Percentiles rank a stretch among this genome's conserved stretches.
Conservation (phyloP, 495 filamentous ascomycete species). For the Pseudoneurospora amorphoporcata region DNA sequence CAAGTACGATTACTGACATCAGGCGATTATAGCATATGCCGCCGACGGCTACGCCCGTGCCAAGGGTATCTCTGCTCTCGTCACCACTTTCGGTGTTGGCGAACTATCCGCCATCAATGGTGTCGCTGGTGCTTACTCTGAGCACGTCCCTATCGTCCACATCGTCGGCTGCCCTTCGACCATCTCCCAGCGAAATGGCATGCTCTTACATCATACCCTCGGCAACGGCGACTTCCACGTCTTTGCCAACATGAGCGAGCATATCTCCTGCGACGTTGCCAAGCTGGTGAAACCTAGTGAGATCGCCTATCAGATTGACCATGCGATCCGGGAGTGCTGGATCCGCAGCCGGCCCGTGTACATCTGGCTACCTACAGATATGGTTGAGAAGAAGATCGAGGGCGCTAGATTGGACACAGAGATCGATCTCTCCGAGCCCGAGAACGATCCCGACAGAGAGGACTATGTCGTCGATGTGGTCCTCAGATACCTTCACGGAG, state of each 20-base stretch:
- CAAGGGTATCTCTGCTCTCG: constrained; percentile 59
- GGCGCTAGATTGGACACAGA: constrained; percentile 54
- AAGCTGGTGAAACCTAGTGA: constrained; percentile 59
- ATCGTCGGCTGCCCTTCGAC: constrained; percentile 66
- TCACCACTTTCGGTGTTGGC: constrained; percentile 76
- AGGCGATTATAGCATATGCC: constrained; percentile 46
- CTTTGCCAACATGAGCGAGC: constrained; percentile 67
- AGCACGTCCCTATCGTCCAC: constrained; percentile 69
- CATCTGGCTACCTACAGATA: constrained; percentile 76
- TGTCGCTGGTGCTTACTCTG: constrained; percentile 60
- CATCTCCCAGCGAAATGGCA: constrained; percentile 45
- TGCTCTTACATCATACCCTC: constrained; percentile 86
- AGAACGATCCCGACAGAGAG: constrained; percentile 64
- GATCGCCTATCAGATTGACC: constrained; percentile 66
- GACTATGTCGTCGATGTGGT: constrained; percentile 77
- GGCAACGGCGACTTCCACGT: constrained; percentile 84
- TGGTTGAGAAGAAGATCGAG: constrained; percentile 70
- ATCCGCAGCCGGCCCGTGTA: constrained; percentile 68
- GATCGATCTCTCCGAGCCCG: constrained; percentile 53
- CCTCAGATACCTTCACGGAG: constrained; percentile 62
- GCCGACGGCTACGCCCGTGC: constrained; percentile 72
- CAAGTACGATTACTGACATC: not conserved
- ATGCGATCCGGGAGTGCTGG: constrained; percentile 71
- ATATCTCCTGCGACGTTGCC: constrained; percentile 60
- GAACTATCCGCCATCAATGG: constrained; percentile 69